A percentile compares a stretch with the other conserved stretches of the same genome.
Evolutionary conservation across 2,329 filamentous ascomycete genomes (phyloP).

Genomic region (Epichloe typhina): DNA sequence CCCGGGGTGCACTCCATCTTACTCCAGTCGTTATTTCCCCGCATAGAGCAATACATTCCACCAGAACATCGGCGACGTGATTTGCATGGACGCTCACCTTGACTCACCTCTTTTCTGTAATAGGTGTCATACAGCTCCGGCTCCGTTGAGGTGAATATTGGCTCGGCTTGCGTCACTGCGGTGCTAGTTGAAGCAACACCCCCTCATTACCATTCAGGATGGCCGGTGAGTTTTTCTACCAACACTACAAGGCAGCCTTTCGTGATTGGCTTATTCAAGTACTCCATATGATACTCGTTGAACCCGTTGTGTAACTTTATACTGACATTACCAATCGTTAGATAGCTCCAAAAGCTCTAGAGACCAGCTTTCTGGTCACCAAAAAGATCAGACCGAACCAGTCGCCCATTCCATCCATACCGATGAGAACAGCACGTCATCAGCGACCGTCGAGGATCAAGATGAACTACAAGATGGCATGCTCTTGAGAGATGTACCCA

Average conservation of each 20-base stretch:
- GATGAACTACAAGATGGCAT: slow-evolving; percentile 38
- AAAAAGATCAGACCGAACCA: not conserved
- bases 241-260: not conserved
- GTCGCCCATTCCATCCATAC: not conserved
- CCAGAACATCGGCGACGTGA: not conserved
- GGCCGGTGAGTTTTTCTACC: slow-evolving; percentile 3
- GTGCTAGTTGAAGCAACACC: not conserved
- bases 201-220: not conserved
- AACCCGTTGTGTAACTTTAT: not conserved
- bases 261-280: not conserved
- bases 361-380: not conserved
- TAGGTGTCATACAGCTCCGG: not conserved
- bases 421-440: not conserved
- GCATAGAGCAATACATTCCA: not conserved
- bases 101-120: not conserved
- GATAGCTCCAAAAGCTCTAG: not conserved
- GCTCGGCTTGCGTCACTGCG: not conserved
- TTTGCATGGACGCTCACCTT: not conserved
- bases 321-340: not conserved
- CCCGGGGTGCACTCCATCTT: not conserved
- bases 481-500: slow-evolving; percentile 46
- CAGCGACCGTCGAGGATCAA: slow-evolving; percentile 11
- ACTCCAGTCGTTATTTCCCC: not conserved
- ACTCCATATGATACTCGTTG: not conserved
- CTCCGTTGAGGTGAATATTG: not conserved